Conservation (phyloP, 305 asterid genomes). For the Salvia sclarea region DNA sequence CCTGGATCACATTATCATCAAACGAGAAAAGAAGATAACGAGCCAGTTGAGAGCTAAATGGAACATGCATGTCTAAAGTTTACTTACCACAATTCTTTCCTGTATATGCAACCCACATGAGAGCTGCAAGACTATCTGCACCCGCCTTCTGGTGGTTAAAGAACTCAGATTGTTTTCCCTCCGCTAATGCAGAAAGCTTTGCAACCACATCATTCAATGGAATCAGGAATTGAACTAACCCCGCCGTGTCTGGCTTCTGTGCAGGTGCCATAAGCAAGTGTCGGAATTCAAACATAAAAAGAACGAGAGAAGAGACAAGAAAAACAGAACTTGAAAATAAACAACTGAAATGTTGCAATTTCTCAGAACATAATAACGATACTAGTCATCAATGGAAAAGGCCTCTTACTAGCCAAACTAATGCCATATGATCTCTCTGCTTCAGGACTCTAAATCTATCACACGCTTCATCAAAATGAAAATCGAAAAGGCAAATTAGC, state of each 20-base stretch:
- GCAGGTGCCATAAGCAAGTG: slow-evolving; percentile 25
- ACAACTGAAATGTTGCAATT: not conserved
- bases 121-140: slow-evolving; percentile 82
- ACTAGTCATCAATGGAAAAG: not conserved
- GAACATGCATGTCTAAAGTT: not conserved
- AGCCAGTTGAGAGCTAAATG: not conserved
- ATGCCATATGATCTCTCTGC: not conserved
- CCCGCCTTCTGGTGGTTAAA: slow-evolving; percentile 83
- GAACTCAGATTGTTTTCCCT: slow-evolving; percentile 73
- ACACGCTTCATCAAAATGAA: slow-evolving; percentile 2
- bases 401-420: not conserved
- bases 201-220: slow-evolving; percentile 73
- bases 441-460: not conserved
- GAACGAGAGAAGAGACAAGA: not conserved
- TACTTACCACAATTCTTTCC: slow-evolving; percentile 84
- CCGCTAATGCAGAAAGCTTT: slow-evolving; percentile 66
- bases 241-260: slow-evolving; percentile 88
- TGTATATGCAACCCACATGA: slow-evolving; percentile 87
- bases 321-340: not conserved
- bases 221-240: slow-evolving; percentile 70
- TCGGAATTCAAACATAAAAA: not conserved
- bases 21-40: not conserved
- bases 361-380: not conserved
- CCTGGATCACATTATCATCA: slow-evolving; percentile 42
- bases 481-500: not conserved